Conservation (phyloP, 2,329 filamentous ascomycete genomes). For the Aureobasidium sp. region DNA sequence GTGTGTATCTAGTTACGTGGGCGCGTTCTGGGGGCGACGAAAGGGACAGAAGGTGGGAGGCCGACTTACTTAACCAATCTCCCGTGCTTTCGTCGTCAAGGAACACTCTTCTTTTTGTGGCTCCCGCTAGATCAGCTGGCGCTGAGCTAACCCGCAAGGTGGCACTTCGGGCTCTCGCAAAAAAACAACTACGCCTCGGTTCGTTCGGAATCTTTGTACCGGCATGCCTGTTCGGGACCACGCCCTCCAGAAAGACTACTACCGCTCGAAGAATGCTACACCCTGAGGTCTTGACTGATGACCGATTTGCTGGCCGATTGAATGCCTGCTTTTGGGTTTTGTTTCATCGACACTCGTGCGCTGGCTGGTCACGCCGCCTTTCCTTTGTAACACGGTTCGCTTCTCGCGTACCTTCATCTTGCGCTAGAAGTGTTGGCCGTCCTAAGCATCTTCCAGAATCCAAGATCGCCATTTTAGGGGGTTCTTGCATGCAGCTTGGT, state of each 20-base stretch:
- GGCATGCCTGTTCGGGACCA: not conserved
- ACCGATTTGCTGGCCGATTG: constrained; percentile 1
- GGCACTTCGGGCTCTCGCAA: constrained; percentile 1
- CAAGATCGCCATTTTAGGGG: constrained; percentile 7
- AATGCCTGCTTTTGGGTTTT: constrained; percentile 2
- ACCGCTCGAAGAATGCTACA: not conserved
- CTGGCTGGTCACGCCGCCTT: constrained; percentile 7
- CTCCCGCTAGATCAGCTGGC: constrained; percentile 8
- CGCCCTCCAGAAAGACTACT: constrained; percentile 1
- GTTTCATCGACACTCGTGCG: constrained; percentile 2
- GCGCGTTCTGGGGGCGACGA: constrained; percentile 2
- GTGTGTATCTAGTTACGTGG: not conserved
- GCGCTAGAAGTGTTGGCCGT: constrained; percentile 3
- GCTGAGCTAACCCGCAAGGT: constrained; percentile 14
- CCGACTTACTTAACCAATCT: constrained; percentile 10
- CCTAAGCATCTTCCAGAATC: constrained; percentile 7
- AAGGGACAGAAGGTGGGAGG: constrained; percentile 11
- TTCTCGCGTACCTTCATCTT: not conserved
- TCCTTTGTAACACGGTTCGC: constrained; percentile 4
- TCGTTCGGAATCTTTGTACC: constrained; percentile 6
- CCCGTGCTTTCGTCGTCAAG: constrained; percentile 11
- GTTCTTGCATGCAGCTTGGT: constrained; percentile 13
- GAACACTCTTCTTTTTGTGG: constrained; percentile 9
- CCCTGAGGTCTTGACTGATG: constrained; percentile 7
- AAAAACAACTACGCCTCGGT: constrained; percentile 12